Evolutionary conservation across 169 alveolate genomes (phyloP).

Genomic region (Eimeria falciformis): DNA sequence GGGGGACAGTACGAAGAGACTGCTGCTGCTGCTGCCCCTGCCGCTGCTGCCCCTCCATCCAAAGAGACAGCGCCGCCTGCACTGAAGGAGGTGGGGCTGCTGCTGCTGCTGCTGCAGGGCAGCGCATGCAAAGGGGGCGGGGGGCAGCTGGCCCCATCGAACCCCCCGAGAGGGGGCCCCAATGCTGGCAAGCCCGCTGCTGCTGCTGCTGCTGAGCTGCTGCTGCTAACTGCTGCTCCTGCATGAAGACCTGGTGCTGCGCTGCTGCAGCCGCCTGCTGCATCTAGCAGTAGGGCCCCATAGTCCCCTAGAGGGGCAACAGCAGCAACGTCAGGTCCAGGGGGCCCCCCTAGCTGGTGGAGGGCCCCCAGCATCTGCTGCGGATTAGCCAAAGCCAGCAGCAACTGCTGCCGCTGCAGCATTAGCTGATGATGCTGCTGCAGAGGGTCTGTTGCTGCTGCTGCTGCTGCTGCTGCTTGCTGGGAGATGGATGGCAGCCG

Average conservation of each 20-base stretch:
- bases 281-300: background rate
- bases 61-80: background rate
- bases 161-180: background rate
- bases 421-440: slow-evolving; percentile 46
- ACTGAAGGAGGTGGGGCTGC: slow-evolving; percentile 13
- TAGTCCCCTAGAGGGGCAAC: background rate
- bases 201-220: slow-evolving; percentile 32
- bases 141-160: background rate
- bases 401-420: slow-evolving; percentile 48
- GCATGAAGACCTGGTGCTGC: background rate
- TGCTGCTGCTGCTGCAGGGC: slow-evolving; percentile 41
- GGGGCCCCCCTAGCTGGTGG: background rate
- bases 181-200: background rate
- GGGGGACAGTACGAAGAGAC: background rate
- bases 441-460: background rate
- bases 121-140: slow-evolving; percentile 6
- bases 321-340: background rate
- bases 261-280: slow-evolving; percentile 24
- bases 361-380: slow-evolving; percentile 28
- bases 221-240: slow-evolving; percentile 13
- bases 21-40: slow-evolving; percentile 4
- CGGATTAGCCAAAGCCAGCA: slow-evolving; percentile 24
- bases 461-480: slow-evolving; percentile 40
- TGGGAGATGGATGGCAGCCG: background rate
- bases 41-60: slow-evolving; percentile 1